A percentile compares a stretch with the other conserved stretches of the same genome.
phyloP scores from a whole-genome alignment of 441 rosid genomes.

The Erysimum pusillum region DNA sequence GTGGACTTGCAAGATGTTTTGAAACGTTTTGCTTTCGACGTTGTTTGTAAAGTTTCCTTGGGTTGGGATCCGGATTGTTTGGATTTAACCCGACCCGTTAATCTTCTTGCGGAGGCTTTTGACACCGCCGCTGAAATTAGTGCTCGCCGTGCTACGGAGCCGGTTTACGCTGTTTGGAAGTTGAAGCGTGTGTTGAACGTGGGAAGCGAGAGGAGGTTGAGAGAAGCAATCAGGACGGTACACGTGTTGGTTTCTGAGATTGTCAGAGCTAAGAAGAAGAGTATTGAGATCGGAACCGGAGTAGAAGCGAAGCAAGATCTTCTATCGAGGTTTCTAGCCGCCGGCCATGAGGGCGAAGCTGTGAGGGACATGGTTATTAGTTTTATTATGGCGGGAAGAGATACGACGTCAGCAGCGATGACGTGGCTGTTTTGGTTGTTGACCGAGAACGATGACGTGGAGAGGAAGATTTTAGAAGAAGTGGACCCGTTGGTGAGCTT shows the following conservation, averaged over 20 bases:
- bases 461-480: slow-evolving; percentile 53
- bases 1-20: slow-evolving; percentile 76
- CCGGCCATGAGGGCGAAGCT: slow-evolving; percentile 60
- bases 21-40: slow-evolving; percentile 64
- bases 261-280: slow-evolving; percentile 52
- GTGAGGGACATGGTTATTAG: slow-evolving; percentile 80
- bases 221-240: slow-evolving; percentile 56
- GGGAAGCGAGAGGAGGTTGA: slow-evolving; percentile 69
- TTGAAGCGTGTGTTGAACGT: slow-evolving; percentile 56
- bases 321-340: slow-evolving; percentile 62
- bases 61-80: slow-evolving; percentile 65
- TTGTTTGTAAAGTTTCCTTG: slow-evolving; percentile 59
- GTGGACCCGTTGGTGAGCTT: slow-evolving; percentile 42
- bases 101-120: slow-evolving; percentile 62
- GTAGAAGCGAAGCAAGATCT: slow-evolving; percentile 55
- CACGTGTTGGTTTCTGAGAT: slow-evolving; percentile 61
- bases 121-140: slow-evolving; percentile 67
- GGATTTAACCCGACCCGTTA: slow-evolving; percentile 56
- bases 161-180: slow-evolving; percentile 67
- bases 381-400: slow-evolving; percentile 87
- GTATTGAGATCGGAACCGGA: slow-evolving; percentile 48
- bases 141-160: slow-evolving; percentile 72
- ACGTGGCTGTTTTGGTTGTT: slow-evolving; percentile 93
- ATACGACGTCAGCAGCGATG: slow-evolving; percentile 85
- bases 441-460: slow-evolving; percentile 48